Base-by-base conservation (phyloP, 2,329 filamentous ascomycete genomes). In the Sordariomycetes sp. region DNA sequence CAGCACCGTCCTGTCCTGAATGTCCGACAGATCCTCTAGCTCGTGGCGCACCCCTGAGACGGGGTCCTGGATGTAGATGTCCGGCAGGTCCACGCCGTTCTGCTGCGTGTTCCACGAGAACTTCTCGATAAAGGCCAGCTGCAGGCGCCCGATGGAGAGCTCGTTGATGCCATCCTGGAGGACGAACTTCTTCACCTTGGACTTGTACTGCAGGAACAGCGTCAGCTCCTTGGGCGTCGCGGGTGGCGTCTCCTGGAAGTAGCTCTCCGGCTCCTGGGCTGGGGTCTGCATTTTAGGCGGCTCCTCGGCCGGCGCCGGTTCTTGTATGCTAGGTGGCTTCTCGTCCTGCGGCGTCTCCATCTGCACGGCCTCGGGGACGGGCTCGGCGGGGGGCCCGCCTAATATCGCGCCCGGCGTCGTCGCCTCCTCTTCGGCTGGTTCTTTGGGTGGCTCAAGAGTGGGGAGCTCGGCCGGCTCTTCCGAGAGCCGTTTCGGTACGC, bases 71-170 rank as follows among this genome's bases (percentile, higher is more conserved):
- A 99, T 94, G 68, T 99, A 96, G 17, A 99, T 97, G 64, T 99
- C 94, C 0, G 94, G 94, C 52, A 99, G 74, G 67, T 99, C 94
- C 15, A 84, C 82, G 8, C 94, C 94, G 65, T 96, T 95, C 60
- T 90, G 87, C 64, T 97, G 91, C 1, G 92, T 96, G 64, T 96
- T 97, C 91, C 95, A 99, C 0, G 92, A 94, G 67, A 99, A 99
- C 68, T 96, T 99, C 64, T 99, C 94, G 64, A 99, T 99, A 64
- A 99, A 99, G 1, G 94, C 92, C 32, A 99, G 79, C 69, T 99
- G 92, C 59, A 99, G 72, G 25, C 91, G 82, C 1, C 90, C 90
- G 59, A 96, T 86, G 2, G 89, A 92, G 12, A 99, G 77, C 61
- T 92, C 90, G 35, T 85, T 84, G 62, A 86, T 85, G 1, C 92